phyloP scores from a whole-genome alignment of 805 yeast genomes.

The Kurtzmaniella fragi region DNA sequence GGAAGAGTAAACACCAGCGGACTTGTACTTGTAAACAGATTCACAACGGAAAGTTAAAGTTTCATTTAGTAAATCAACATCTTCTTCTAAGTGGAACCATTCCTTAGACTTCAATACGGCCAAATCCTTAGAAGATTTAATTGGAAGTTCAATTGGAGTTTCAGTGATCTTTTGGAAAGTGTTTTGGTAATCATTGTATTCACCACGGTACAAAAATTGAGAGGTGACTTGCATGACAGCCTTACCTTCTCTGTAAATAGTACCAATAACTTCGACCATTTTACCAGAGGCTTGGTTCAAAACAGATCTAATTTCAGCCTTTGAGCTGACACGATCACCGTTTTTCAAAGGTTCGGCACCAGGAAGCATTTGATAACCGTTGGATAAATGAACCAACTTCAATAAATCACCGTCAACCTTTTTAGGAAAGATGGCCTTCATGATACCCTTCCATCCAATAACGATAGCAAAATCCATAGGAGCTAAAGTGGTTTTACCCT shows the following conservation, averaged over 20 bases:
- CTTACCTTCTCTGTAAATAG: slow-evolving; percentile 65
- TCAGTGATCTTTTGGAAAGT: slow-evolving; percentile 87
- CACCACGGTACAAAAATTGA: slow-evolving; percentile 94
- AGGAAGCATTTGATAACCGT: slow-evolving; percentile 88
- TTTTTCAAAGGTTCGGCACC: slow-evolving; percentile 86
- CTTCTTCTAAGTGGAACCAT: slow-evolving; percentile 86
- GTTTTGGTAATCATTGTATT: slow-evolving; percentile 79
- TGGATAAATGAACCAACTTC: slow-evolving; percentile 89
- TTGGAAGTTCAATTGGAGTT: slow-evolving; percentile 75
- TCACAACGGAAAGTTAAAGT: slow-evolving; percentile 85
- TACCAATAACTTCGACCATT: slow-evolving; percentile 92
- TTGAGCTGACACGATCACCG: slow-evolving; percentile 79
- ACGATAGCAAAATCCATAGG: slow-evolving; percentile 99
- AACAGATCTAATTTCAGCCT: slow-evolving; percentile 83
- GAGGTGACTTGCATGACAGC: slow-evolving; percentile 94
- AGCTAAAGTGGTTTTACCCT: slow-evolving; percentile 79
- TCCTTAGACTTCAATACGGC: slow-evolving; percentile 93
- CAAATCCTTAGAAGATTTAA: slow-evolving; percentile 77
- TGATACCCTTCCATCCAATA: slow-evolving; percentile 96
- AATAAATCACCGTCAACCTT: slow-evolving; percentile 94
- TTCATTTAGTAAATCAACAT: slow-evolving; percentile 68
- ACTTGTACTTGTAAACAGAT: slow-evolving; percentile 77
- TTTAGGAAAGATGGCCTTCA: slow-evolving; percentile 96
- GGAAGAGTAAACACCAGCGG: slow-evolving; percentile 67
- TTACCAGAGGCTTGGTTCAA: slow-evolving; percentile 91